A percentile compares a stretch with the other conserved stretches of the same genome.
Conservation (phyloP, 441 rosid genomes). For the Pelargonium australe region DNA sequence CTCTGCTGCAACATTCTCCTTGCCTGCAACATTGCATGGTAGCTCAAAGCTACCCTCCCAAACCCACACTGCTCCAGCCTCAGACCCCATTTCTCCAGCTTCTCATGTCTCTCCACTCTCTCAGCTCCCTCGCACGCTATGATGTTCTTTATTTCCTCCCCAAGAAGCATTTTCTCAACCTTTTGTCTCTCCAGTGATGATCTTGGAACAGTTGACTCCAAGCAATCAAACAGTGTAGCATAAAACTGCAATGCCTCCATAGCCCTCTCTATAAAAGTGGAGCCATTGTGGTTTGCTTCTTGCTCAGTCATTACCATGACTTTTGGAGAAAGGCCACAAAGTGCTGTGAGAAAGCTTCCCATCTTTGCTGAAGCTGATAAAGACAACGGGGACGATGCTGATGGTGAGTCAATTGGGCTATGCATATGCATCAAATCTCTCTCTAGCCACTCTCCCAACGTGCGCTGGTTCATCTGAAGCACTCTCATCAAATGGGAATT, state of each 20-base stretch:
- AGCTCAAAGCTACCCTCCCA: constrained; percentile 23
- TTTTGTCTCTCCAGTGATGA: constrained; percentile 22
- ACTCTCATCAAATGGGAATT: constrained; percentile 17
- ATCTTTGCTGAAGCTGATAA: constrained; percentile 14
- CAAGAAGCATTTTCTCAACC: constrained; percentile 26
- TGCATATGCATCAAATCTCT: constrained; percentile 14
- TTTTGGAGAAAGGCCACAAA: constrained; percentile 25
- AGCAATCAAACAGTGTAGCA: constrained; percentile 22
- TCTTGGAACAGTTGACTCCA: constrained; percentile 24
- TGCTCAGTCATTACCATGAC: constrained; percentile 27
- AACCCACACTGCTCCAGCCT: constrained; percentile 26
- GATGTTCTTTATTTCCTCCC: constrained; percentile 28
- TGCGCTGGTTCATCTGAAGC: constrained; percentile 21
- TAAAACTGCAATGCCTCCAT: constrained; percentile 21
- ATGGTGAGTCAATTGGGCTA: constrained; percentile 20
- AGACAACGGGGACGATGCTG: constrained; percentile 20
- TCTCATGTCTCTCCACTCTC: constrained; percentile 27
- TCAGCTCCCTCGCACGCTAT: constrained; percentile 26
- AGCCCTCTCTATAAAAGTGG: constrained; percentile 19
- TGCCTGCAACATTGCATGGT: constrained; percentile 25
- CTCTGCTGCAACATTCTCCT: constrained; percentile 20
- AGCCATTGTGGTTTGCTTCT: constrained; percentile 25
- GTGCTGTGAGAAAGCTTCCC: constrained; percentile 20
- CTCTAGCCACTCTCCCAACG: constrained; percentile 28
- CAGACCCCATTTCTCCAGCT: constrained; percentile 23